Evolutionary conservation across 2,329 filamentous ascomycete species (phyloP).

Genomic region (Neonectria hederae): DNA sequence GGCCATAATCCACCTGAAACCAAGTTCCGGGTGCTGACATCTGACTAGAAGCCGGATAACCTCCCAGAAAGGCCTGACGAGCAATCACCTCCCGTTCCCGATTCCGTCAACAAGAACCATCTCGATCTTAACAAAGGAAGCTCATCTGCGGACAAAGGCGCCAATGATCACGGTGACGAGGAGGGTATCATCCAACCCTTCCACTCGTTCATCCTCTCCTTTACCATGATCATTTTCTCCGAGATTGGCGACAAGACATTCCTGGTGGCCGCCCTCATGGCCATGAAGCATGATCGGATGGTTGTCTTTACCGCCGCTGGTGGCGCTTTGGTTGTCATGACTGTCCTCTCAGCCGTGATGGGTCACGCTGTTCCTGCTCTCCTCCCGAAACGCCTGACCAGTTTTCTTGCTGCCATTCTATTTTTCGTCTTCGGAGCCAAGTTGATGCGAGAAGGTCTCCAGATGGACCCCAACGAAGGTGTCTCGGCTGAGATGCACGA

Average conservation of each 20-base stretch:
- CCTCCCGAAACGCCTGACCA: constrained; percentile 90
- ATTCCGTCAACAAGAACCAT: constrained; percentile 72
- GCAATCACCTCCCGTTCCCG: constrained; percentile 74
- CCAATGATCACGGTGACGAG: constrained; percentile 57
- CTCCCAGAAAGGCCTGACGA: constrained; percentile 83
- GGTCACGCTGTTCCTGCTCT: constrained; percentile 92
- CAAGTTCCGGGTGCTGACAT: constrained; percentile 28
- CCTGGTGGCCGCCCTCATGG: constrained; percentile 96
- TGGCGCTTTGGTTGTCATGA: constrained; percentile 91
- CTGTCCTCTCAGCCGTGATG: constrained; percentile 88
- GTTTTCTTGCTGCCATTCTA: constrained; percentile 82
- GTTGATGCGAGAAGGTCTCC: constrained; percentile 85
- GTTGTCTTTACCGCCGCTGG: constrained; percentile 97
- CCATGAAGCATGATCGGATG: constrained; percentile 95
- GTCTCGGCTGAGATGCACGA: constrained; percentile 98
- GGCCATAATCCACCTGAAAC: not conserved
- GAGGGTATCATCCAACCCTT: constrained; percentile 78
- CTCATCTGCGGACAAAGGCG: constrained; percentile 15
- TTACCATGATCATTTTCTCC: constrained; percentile 97
- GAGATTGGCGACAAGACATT: constrained; percentile 99
- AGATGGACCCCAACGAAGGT: constrained; percentile 89
- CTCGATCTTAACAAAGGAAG: constrained; percentile 56
- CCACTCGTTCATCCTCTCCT: constrained; percentile 90
- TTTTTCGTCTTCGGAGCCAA: constrained; percentile 92
- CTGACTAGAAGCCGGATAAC: constrained; percentile 77